These are phyloP conservation scores for Mesotaenium endlicherianum DNA, from an alignment of 139 green algal species.

Conservation along the genomic window DNA sequence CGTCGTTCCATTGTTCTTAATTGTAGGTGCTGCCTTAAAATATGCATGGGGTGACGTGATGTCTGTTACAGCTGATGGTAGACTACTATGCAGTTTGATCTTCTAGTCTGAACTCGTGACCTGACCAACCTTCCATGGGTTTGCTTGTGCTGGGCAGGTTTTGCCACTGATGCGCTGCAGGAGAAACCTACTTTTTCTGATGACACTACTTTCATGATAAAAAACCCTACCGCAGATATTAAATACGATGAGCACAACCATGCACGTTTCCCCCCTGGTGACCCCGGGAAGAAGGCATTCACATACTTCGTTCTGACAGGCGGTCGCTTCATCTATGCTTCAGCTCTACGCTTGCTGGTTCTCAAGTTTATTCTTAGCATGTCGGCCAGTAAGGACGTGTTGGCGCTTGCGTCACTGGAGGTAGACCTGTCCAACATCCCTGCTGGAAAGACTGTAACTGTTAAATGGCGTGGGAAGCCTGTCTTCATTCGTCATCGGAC, in stretches of 20 bases:
- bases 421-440: constrained; percentile 83
- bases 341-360: constrained; percentile 85
- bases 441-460: constrained; percentile 86
- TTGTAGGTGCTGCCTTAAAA: no score
- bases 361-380: constrained; percentile 97
- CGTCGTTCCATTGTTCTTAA: no score
- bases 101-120: no score
- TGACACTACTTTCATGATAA: constrained; percentile 58
- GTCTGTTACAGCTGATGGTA: no score
- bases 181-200: neutral
- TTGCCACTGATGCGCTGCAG: neutral
- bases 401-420: constrained; percentile 48
- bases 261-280: constrained; percentile 74
- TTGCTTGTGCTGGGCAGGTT: no score
- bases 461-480: constrained; percentile 99
- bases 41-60: no score
- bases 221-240: constrained; percentile 72
- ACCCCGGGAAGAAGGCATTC: constrained; percentile 86
- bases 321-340: constrained; percentile 97
- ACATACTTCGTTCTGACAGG: constrained; percentile 96
- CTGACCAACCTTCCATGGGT: no score
- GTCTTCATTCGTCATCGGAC: constrained; percentile 94
- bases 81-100: no score
- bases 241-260: constrained; percentile 85
- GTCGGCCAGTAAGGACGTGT: constrained; percentile 67